These are phyloP conservation scores for Phycomyces blakesleeanus DNA, from an alignment of 192 early-diverging fungal species.

Conservation along the genomic window DNA sequence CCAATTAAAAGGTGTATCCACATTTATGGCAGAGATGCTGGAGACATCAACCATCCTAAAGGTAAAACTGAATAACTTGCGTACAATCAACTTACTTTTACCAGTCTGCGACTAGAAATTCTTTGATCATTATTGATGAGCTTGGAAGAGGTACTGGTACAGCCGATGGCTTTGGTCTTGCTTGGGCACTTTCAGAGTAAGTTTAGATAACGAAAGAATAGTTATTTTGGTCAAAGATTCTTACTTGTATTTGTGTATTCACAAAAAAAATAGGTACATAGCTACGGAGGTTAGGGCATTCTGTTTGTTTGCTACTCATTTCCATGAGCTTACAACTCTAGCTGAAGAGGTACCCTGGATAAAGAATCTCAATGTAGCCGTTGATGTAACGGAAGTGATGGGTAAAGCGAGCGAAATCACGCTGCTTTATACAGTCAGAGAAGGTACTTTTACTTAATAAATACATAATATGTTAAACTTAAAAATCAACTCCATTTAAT, in stretches of 20 bases:
- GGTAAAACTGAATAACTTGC: constrained; percentile 23
- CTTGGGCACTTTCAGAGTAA: constrained; percentile 96
- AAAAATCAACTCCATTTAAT: not conserved
- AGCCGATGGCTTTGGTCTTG: constrained; percentile 95
- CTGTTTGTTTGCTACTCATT: constrained; percentile 75
- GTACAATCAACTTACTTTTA: not conserved
- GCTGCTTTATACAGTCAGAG: constrained; percentile 85
- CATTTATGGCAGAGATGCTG: constrained; percentile 95
- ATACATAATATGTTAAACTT: constrained; percentile 15
- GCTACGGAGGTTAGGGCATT: constrained; percentile 24
- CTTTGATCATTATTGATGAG: constrained; percentile 94
- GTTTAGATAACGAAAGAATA: constrained; percentile 11
- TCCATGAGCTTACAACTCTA: constrained; percentile 92
- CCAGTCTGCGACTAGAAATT: constrained; percentile 71
- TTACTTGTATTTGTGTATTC: constrained; percentile 3
- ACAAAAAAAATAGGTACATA: constrained; percentile 27
- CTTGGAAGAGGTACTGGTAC: constrained; percentile 97
- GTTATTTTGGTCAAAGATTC: not conserved
- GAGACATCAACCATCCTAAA: constrained; percentile 90
- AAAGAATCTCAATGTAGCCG: constrained; percentile 87
- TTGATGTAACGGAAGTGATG: constrained; percentile 42
- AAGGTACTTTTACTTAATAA: constrained; percentile 37
- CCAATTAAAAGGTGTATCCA: constrained; percentile 89
- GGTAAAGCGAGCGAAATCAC: constrained; percentile 63
- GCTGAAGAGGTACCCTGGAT: constrained; percentile 66